Evolutionary conservation across 148 eudicot genomes (phyloP).

Genomic region (Camellia sinensis): DNA sequence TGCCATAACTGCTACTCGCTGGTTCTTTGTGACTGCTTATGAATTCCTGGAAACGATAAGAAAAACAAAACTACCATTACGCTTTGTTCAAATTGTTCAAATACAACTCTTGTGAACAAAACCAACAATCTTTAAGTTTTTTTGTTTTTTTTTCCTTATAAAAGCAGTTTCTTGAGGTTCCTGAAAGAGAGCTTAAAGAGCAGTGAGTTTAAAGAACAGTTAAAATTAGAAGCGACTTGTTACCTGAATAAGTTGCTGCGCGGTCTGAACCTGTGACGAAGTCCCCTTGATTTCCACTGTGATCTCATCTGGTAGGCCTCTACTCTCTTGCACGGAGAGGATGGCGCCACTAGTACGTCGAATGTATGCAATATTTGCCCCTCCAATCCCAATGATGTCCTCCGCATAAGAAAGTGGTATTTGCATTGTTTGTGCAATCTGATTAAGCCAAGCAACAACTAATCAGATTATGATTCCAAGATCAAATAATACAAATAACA

Average conservation of each 20-base stretch:
- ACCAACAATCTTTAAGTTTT: not conserved
- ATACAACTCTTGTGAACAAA: not conserved
- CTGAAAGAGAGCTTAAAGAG: not conserved
- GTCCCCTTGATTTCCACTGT: slow-evolving; percentile 97
- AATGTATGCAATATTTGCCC: slow-evolving; percentile 85
- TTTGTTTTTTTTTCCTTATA: not conserved
- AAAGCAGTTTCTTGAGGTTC: too few relatives aligned
- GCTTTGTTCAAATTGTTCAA: not conserved
- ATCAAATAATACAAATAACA: not conserved
- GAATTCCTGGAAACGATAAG: slow-evolving; percentile 48
- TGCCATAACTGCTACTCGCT: slow-evolving; percentile 43
- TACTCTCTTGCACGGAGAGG: slow-evolving; percentile 83
- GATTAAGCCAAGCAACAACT: slow-evolving; percentile 10
- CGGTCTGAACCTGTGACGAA: slow-evolving; percentile 75
- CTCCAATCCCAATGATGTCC: slow-evolving; percentile 89
- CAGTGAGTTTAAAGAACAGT: not conserved
- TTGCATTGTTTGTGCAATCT: slow-evolving; percentile 95
- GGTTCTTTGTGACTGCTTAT: slow-evolving; percentile 53
- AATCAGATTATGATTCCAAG: not conserved
- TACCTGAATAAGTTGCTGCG: slow-evolving; percentile 96
- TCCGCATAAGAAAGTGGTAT: slow-evolving; percentile 88
- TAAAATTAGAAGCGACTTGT: not conserved
- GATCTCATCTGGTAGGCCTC: slow-evolving; percentile 76
- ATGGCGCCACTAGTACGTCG: slow-evolving; percentile 86
- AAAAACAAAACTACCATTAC: not conserved